Base-by-base conservation (phyloP, 306 rosid genomes). In the Nissolia schottii region DNA sequence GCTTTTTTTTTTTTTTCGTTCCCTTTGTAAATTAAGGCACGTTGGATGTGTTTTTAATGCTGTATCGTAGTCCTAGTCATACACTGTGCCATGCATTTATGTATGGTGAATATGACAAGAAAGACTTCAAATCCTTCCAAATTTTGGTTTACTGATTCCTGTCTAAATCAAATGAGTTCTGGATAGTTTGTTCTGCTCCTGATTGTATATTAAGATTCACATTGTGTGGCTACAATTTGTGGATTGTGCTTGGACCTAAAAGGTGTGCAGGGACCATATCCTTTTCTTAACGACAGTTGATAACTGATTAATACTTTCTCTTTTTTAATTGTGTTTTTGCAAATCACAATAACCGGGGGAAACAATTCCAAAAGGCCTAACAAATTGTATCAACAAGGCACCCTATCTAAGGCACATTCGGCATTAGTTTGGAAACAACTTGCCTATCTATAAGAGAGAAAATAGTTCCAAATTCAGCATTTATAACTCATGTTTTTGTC, bases 191-290 rank as follows among this genome's bases (percentile, higher is more conserved):
- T 15, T 18, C 53, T 22, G 29, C 60, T 60, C 32, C 38, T 31
- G 43, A 16, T 24, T 66, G 34, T 70, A 31, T 31, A 55, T 34
- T 16, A n/a, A 74, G 80, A 74, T 68, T 46, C 55, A 68, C 66
- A 12, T 31, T 23, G 15, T 79, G 76, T 74, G 80, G 80, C 76
- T 74, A 9, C 24, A 59, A 62, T 54, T 68, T 53, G 49, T 51
- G n/a, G 66, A 57, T 7, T 35, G 64, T 67, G 76, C 32, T 49
- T 59, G 32, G 50, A 31, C 70, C 46, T n/a, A 31, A 51, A 15
- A 51, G 3, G 67, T 13, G 63, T 61, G 71, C 80, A 61, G 35
- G 48, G 29, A 68, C 8, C 2, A 66, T 64, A 56, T 45, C 45
- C 16, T 35, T 40, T 22, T 60, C 58, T 48, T 27, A 34, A 49